These are phyloP conservation scores for Alternaria sp. DNA, from an alignment of 2,329 filamentous ascomycete genomes.

Conservation along the genomic window DNA sequence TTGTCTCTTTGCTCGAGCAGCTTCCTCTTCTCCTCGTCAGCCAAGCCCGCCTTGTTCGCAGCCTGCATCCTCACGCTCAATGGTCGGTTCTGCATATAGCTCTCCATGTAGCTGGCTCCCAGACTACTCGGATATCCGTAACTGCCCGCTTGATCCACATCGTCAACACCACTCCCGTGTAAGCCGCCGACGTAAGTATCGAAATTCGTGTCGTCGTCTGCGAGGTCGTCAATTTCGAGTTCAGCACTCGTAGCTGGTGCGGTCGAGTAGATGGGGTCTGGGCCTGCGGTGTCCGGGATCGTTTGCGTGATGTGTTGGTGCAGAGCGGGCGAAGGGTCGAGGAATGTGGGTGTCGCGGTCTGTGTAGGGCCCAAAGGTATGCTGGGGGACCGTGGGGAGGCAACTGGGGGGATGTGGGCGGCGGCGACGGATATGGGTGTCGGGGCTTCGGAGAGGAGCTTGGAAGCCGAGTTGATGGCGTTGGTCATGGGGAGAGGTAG, in stretches of 20 bases:
- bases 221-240: slow-evolving; percentile 17
- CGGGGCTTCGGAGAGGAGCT: slow-evolving; percentile 23
- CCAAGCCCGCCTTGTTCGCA: slow-evolving; percentile 38
- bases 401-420: slow-evolving; percentile 20
- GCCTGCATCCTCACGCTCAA: slow-evolving; percentile 46
- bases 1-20: slow-evolving; percentile 17
- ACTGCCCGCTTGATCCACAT: slow-evolving; percentile 43
- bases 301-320: slow-evolving; percentile 8
- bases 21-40: slow-evolving; percentile 29
- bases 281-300: slow-evolving; percentile 24
- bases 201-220: slow-evolving; percentile 31
- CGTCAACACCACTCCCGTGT: slow-evolving; percentile 40
- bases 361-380: slow-evolving; percentile 29
- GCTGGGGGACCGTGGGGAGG: slow-evolving; percentile 20
- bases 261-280: slow-evolving; percentile 29
- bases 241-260: slow-evolving; percentile 6
- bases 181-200: slow-evolving; percentile 47
- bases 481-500: slow-evolving; percentile 32
- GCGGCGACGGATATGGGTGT: slow-evolving; percentile 13
- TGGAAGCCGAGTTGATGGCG: slow-evolving; percentile 29
- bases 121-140: slow-evolving; percentile 45
- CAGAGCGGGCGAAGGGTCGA: slow-evolving; percentile 32
- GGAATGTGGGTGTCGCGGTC: slow-evolving; percentile 28
- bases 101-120: slow-evolving; percentile 48
- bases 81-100: slow-evolving; percentile 46